phyloP scores from a whole-genome alignment of 768 basidiomycete species.

The Termitomyces sp. region DNA sequence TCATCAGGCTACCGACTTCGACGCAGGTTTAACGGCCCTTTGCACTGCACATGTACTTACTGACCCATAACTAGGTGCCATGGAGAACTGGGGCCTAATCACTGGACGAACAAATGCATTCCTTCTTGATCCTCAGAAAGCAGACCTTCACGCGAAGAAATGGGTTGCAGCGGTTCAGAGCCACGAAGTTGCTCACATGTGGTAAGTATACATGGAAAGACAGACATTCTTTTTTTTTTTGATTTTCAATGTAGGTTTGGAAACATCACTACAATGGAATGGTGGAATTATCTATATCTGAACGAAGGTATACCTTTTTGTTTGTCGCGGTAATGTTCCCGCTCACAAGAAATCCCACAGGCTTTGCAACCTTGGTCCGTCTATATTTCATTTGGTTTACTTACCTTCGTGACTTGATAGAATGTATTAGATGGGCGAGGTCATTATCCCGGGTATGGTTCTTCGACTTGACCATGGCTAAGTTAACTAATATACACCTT shows the following conservation, averaged over 20 bases:
- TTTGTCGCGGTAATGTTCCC: not conserved
- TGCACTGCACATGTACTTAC: constrained; percentile 2
- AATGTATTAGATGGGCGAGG: constrained; percentile 71
- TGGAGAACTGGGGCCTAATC: constrained; percentile 96
- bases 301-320: constrained; percentile 55
- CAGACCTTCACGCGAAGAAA: constrained; percentile 73
- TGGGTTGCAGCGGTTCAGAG: constrained; percentile 72
- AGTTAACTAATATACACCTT: not conserved
- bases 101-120: constrained; percentile 83
- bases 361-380: constrained; percentile 80
- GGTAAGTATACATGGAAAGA: constrained; percentile 33
- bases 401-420: not conserved
- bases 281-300: constrained; percentile 85
- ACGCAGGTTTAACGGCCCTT: constrained; percentile 49
- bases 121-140: constrained; percentile 72
- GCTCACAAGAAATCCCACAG: constrained; percentile 26
- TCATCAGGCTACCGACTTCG: constrained; percentile 74
- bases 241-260: constrained; percentile 61
- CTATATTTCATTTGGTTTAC: not conserved
- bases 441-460: constrained; percentile 66
- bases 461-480: not conserved
- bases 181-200: constrained; percentile 88
- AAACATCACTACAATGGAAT: constrained; percentile 90
- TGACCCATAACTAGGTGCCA: constrained; percentile 47
- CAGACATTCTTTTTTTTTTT: not conserved